Evolutionary conservation across 179 eudicot species (phyloP), one percentile per base, ranked within the genome.

Genomic region (Pouteria campechiana): DNA sequence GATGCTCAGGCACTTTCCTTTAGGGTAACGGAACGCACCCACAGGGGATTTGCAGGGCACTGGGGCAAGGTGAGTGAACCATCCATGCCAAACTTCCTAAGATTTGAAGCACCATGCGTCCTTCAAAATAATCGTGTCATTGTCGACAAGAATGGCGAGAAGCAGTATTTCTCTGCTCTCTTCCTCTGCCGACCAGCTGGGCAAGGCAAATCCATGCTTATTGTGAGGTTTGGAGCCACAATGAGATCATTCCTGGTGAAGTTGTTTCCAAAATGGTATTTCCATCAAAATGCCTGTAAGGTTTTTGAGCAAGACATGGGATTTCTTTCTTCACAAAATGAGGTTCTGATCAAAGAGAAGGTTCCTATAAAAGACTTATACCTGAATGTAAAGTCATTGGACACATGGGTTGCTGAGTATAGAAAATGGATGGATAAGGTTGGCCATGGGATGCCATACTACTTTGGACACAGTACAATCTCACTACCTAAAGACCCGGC

Each of bases 221-320:
- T 85, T 19, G 95, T 86, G 29, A 65, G 97, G 43, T 85, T 89
- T 33, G 97, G 95, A 32, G 51, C 55, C 48, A 78, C 97, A n/a
- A 76, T 41, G 42, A 58, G 77, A 34, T 68, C 83, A 11, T 78
- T 76, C 0, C 14, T 81, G 0, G 48, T 67, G 0, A 85, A 79
- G 21, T 32, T 85, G 14, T 69, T 85, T 31, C 95, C 95, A 0
- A 31, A 51, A 13, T 89, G 97, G 97, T 89, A 78, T 48, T 70
- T 78, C 44, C 97, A 89, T 58, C 97, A 89, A 59, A 89, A 89
- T 52, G 86, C 93, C 0, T 28, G 86, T 48, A 85, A 89, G 58
- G 95, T 89, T 2, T 89, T 89, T 23, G 95, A 89, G 63, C 95
- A 89, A 68, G 97, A 81, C 52, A 89, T 89, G 97, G 97, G 97